Evolutionary conservation across 106 monocot species (phyloP).

Genomic region (Dioscorea alata): DNA sequence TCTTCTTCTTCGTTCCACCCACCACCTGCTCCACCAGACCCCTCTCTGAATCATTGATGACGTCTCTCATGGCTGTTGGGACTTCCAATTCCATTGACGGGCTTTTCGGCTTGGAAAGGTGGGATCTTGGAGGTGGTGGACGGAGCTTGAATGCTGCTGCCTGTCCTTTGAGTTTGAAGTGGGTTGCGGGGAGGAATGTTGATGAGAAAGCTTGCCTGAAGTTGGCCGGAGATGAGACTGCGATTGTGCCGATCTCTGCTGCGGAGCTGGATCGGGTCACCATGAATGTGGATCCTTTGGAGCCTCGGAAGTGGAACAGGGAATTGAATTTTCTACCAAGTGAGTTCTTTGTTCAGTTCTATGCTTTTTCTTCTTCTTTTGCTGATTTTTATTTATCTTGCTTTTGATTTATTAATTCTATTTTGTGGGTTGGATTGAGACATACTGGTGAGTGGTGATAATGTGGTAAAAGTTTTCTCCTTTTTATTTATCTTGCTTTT

Average conservation of each 20-base stretch:
- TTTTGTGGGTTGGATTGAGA: not conserved
- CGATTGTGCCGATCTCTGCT: not conserved
- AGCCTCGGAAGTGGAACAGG: conserved; percentile 6
- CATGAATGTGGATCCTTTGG: not conserved
- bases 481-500: not conserved
- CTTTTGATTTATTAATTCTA: not conserved
- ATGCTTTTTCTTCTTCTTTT: not conserved
- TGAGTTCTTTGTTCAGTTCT: not conserved
- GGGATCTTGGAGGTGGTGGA: not conserved
- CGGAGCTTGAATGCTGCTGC: not conserved
- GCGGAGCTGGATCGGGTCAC: not conserved
- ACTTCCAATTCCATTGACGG: not conserved
- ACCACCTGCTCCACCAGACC: no score
- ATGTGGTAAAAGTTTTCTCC: not conserved
- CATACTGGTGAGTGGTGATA: not conserved
- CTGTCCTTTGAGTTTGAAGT: not conserved
- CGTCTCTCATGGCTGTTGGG: no score
- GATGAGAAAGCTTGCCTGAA: not conserved
- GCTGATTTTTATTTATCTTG: not conserved
- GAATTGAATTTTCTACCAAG: not conserved
- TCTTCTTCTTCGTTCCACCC: no score
- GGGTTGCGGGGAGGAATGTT: not conserved
- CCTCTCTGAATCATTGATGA: no score
- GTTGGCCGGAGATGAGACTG: conserved; percentile 13
- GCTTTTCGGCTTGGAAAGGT: not conserved